Evolutionary conservation across 2,329 filamentous ascomycete genomes (phyloP), one percentile per base, ranked within the genome.

Genomic region (Septoria linicola): DNA sequence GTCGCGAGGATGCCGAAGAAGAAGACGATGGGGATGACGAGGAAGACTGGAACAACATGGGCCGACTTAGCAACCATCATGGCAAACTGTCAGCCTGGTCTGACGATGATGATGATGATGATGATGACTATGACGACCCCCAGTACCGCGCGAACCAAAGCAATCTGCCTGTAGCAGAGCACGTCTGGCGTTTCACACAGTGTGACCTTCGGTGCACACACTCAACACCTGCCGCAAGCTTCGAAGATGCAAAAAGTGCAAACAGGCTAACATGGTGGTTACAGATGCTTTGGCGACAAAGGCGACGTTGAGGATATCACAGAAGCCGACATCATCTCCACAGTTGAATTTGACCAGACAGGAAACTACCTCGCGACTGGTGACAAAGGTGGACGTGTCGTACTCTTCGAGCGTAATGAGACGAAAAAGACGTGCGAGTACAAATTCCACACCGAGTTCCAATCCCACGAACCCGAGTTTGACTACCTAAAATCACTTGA

Each of bases 351-450:
- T 69, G 88, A 93, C 69, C 88, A 93, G 68, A 93, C 88, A 34
- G 88, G 88, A 51, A 92, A 93, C 71, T 93, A 93, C 70, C 80
- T 93, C 55, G 88, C 88, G 59, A 93, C 88, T n/a, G 88, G 88
- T 69, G 88, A 93, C 73, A 93, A 93, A 73, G 88, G 88, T 63
- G 88, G 88, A 55, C 80, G 88, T 64, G 88, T 93, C 50, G 88
- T 93, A 53, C 76, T 93, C 54, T 93, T 93, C 66, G 88, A 93
- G 75, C 82, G 93, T 63, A 99, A 99, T 68, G 93, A 97, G 75
- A 96, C 92, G 69, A 97, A 99, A 84, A 99, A 97, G 83, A 97
- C 93, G 43, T 99, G 93, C 82, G 93, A 99, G 74, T 99, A 99
- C 81, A 99, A 97, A 73, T 99, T 99, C 73, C 93, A 99, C 73